A percentile compares a stretch with the other conserved stretches of the same genome.
Evolutionary conservation across 75 land plant genomes (phyloP).

Genomic region (Pinus albicaulis): DNA sequence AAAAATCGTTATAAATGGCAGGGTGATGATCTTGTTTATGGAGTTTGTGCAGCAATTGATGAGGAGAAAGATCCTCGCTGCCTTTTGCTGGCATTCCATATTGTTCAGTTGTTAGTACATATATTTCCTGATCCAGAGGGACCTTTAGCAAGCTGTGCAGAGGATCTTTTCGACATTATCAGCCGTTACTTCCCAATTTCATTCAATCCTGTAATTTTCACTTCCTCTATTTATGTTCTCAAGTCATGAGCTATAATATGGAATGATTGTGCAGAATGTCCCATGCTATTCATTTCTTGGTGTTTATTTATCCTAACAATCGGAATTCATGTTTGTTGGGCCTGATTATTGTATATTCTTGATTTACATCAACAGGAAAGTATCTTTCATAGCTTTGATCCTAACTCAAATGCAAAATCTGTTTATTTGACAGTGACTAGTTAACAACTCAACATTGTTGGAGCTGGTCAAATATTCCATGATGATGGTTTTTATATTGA

Average conservation of each 20-base stretch:
- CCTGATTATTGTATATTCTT: neutral
- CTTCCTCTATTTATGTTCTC: neutral
- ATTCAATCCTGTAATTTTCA: slow-evolving; percentile 79
- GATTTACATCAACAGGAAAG: no score
- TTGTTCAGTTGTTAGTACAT: slow-evolving; percentile 46
- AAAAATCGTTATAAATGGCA: slow-evolving; percentile 16
- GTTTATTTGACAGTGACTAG: no score
- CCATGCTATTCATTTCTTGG: neutral
- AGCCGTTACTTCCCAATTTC: slow-evolving; percentile 88
- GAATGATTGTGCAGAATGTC: neutral
- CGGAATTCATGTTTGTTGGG: neutral
- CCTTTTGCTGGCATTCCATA: slow-evolving; percentile 63
- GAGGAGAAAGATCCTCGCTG: slow-evolving; percentile 90
- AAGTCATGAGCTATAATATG: neutral
- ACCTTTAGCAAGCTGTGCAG: slow-evolving; percentile 52
- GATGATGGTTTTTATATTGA: slow-evolving; percentile 1
- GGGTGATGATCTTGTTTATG: slow-evolving; percentile 70
- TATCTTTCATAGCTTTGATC: no score
- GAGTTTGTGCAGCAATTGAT: slow-evolving; percentile 80
- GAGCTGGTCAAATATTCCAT: no score
- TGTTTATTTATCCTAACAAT: neutral
- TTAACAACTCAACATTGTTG: no score
- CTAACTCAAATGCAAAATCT: no score
- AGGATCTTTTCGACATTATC: slow-evolving; percentile 78
- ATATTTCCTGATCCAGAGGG: slow-evolving; percentile 67